Base-by-base conservation (phyloP, 371 early-diverging fungal genomes). In the Zychaea mexicana region DNA sequence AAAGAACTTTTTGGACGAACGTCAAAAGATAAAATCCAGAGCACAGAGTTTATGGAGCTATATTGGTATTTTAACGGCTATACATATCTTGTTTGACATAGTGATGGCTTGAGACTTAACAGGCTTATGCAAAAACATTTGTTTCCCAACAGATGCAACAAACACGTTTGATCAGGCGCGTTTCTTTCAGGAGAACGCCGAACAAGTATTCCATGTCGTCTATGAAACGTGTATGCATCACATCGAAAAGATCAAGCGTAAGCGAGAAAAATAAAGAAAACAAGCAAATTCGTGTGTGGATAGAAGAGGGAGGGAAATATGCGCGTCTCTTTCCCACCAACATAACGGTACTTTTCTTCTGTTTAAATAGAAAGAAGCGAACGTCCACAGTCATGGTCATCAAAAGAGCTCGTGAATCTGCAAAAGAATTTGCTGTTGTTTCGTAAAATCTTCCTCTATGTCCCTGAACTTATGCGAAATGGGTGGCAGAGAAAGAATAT, bases 141-240 rank as follows among this genome's bases (percentile, higher is more conserved):
- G n/a, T n/a, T n/a, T n/a, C n/a, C n/a, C n/a, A 30, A 19, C 65
- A 93, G 93, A 90, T 71, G 85, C 79, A 24, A 81, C 91, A 7
- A 88, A 84, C 53, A 87, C 88, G 21, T 81, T 86, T 63, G 94
- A 93, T 57, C 91, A 92, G 65, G 81, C 78, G n/a, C 83, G 84
- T 62, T 92, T 93, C 73, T 91, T 92, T 67, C 88, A 88, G 68
- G 92, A 92, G 21, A 82, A 94, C 77, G 89, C 88, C 38, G 86
- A 86, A 32, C 84, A 85, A 46, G 84, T 93, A 5, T 91, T 88
- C 68, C 74, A 76, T 24, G 92, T 92, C 31, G 78, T 89, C 21
- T 77, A 73, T 64, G 92, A 93, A 56, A 78, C 84, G 13, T 90
- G 89, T 64, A 83, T 81, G 65, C 83, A 85, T 52, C 91, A 90